Base-by-base conservation (phyloP, 345 rosid species). In the Eucalyptus virginea region DNA sequence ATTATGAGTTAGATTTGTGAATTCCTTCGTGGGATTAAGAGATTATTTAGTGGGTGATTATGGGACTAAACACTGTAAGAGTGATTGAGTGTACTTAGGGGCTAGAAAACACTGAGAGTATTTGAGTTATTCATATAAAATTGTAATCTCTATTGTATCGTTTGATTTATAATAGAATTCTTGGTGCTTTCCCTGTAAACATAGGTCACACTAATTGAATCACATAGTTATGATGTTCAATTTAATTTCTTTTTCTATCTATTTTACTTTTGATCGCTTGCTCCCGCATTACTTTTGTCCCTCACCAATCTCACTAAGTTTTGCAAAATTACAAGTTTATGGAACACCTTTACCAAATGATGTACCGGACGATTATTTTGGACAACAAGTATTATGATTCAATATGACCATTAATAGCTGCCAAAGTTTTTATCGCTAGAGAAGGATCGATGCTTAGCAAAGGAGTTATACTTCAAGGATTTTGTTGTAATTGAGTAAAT, bases 111-210 rank as follows among this genome's bases (percentile, higher is more conserved):
- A 56, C 13, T 56, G 0, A 9, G 62, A 24, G 62, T 56, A 23
- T 24, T 56, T 56, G 6, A 56, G 62, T 56, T 23, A 23, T 30
- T 4, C 3, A 24, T 23, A 24, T 56, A 56, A 2, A 56, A 24
- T 24, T 56, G 6, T 24, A 56, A 56, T 56, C 13, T 56, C 12
- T 10, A 2, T 0, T 56, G 3, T 56, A 24, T 56, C 30, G 1
- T 13, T 56, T 56, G 13, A 56, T 56, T 56, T 56, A 56, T 56
- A 5, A 10, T 56, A 3, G 1, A 56, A 56, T 56, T 24, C 13
- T 56, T 56, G 2, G 0, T 56, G 1, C 62, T 24, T 1, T 24
- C 62, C 62, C 3, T 3, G 0, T 56, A 24, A 24, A 56, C 3
- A 24, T 56, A 24, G 0, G 13, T 56, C 30, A 56, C 6, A 1